Evolutionary conservation across 768 basidiomycete genomes (phyloP), one percentile per base, ranked within the genome.

Genomic region (Tricholoma bakamatsutake): DNA sequence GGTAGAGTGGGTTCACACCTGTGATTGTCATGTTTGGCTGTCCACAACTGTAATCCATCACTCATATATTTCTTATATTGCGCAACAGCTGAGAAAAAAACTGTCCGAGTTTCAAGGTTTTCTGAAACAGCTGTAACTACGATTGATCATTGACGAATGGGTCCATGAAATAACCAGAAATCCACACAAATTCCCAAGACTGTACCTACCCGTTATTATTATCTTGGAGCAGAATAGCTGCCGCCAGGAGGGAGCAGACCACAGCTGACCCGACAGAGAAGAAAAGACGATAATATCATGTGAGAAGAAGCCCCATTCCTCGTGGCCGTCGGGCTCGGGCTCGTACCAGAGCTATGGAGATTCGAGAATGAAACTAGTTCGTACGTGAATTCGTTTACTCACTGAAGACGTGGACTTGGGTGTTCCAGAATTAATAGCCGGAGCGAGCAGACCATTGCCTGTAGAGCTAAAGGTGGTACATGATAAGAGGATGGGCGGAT

Each of bases 391-490:
- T 9, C 40, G 10, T 39, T 10, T 50, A 50, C 57, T 54, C 49
- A 56, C 52, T 34, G 57, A 57, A 12, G 66, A 61, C 59, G 66
- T 48, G 52, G 21, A 64, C 60, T 24, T 62, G 35, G 15, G 61
- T 43, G 43, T 63, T 53, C 61, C 45, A 13, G 63, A 58, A 45
- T 48, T 66, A 0, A 72, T 71, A 0, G 63, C 68, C 31, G 74
- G 65, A 30, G 70, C 66, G 39, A 64, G 61, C 39, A 73, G 56
- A 7, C 71, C 76, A 59, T 85, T 81, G 7, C 76, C 73, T 54
- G 90, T 77, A 5, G 81, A 80, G 46, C 73, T 71, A 15, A 75
- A 56, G 2, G 77, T 58, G 13, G 72, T 73, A 73, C 93, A 94
- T 18, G 76, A 69, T 15, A 83, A 4, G 80, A 62, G 0, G 78